Evolutionary conservation across 2,329 filamentous ascomycete genomes (phyloP), one percentile per base, ranked within the genome.

Genomic region (Colletotrichum siamense): DNA sequence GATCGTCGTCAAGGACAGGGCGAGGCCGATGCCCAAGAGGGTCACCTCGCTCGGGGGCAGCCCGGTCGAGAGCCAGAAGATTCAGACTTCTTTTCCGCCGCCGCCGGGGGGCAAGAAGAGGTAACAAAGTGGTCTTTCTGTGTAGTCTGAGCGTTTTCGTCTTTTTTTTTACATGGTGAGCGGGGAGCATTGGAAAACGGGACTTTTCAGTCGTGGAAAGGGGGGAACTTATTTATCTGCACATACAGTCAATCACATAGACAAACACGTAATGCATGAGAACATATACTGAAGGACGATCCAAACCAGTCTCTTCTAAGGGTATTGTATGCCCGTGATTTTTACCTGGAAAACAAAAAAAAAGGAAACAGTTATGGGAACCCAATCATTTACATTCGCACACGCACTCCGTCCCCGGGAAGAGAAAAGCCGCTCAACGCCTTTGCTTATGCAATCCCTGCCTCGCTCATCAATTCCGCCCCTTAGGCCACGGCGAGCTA

Each of bases 61-160:
- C 76, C 86, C 86, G 1, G 82, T 84, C 0, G 85, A 87, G 80
- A 79, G 75, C 8, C 81, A 80, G 24, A 83, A 79, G 71, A 83
- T 88, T 22, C 83, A 84, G 79, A 84, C 82, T 10, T 82, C 82
- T 4, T 88, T 89, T 78, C 82, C 84, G 36, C 84, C 84, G 26
- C 86, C 86, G 16, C 86, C 86, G 44, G 80, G 80, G 32, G 78
- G 77, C 6, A 81, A 78, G 52, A 77, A 62, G 39, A 77, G 75
- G 22, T 76, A 26, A 30, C 4, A 24, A 9, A 10, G 18, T 34
- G 24, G 24, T 34, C 52, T 18, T 64, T n/a, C 7, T 34, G 5
- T 26, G 8, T 30, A 8, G 7, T 34, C 24, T 15, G 18, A 34
- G 3, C 28, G 13, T 1, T 44, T n/a, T 34, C 36, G 8, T 49